phyloP scores from a whole-genome alignment of 2,329 filamentous ascomycete genomes.

The Exophiala spinifera region DNA sequence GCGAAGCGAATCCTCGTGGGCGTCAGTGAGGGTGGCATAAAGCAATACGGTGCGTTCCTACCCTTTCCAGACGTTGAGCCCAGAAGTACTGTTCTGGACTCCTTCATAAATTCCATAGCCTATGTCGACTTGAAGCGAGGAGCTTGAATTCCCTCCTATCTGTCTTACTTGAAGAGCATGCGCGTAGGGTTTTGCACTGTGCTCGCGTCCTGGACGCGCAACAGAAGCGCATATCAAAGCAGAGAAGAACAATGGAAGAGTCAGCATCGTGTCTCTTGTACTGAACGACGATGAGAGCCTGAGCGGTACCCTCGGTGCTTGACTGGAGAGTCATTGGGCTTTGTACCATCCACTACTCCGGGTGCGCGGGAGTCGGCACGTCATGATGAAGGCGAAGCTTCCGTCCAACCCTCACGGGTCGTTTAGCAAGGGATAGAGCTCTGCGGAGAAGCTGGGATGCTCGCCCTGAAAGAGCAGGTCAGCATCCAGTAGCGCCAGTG shows the following conservation, averaged over 20 bases:
- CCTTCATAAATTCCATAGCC: constrained; percentile 49
- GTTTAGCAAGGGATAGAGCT: not conserved
- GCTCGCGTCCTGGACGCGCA: constrained; percentile 2
- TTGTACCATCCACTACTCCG: not conserved
- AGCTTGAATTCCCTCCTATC: constrained; percentile 2
- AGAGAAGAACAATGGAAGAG: not conserved
- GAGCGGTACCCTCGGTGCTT: not conserved
- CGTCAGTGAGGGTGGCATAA: constrained; percentile 8
- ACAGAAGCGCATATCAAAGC: not conserved
- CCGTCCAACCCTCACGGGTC: not conserved
- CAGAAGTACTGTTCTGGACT: constrained; percentile 37
- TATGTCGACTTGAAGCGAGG: constrained; percentile 40
- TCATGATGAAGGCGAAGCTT: not conserved
- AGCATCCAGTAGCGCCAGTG: not conserved
- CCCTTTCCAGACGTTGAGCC: constrained; percentile 49
- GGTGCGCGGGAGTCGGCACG: not conserved
- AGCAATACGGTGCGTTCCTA: constrained; percentile 27
- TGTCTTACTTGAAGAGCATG: constrained; percentile 8
- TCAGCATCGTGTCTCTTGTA: not conserved
- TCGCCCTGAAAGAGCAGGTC: not conserved
- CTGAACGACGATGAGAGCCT: not conserved
- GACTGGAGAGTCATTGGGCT: not conserved
- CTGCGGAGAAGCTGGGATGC: not conserved
- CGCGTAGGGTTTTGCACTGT: constrained; percentile 10
- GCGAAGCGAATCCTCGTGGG: constrained; percentile 37